Evolutionary conservation across 768 basidiomycete species (phyloP).

Genomic region (Rhizopogon rudus): DNA sequence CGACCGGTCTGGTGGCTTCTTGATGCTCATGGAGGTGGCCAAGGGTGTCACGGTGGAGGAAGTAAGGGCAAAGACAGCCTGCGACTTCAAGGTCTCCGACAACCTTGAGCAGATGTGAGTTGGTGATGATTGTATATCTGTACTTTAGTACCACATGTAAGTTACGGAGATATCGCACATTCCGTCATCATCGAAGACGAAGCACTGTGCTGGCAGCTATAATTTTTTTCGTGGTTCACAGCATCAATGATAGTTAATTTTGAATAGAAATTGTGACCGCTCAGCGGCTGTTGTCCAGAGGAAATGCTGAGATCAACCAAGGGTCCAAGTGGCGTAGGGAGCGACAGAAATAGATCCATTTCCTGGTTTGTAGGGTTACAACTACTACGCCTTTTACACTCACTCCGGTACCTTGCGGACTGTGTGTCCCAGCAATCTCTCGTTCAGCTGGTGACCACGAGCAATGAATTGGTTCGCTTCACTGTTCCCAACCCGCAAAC

Average conservation of each 20-base stretch:
- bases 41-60: conserved; percentile 78
- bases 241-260: background rate
- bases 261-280: background rate
- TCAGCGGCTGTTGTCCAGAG: background rate
- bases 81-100: conserved; percentile 60
- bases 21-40: conserved; percentile 73
- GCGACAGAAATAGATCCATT: conserved; percentile 4
- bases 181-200: too few species aligned
- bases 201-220: background rate
- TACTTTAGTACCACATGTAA: background rate
- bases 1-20: conserved; percentile 59
- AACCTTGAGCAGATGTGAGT: conserved; percentile 45
- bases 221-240: background rate
- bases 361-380: background rate
- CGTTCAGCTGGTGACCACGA: conserved; percentile 5
- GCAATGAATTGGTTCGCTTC: conserved; percentile 72
- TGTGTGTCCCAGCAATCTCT: background rate
- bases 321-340: background rate
- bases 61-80: conserved; percentile 76
- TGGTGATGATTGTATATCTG: background rate
- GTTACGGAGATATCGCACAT: background rate
- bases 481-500: conserved; percentile 50
- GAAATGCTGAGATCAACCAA: background rate
- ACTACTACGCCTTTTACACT: conserved; percentile 1
- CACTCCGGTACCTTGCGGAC: background rate